A percentile compares a stretch with the other conserved stretches of the same genome.
Conservation (phyloP, 2,329 filamentous ascomycete species). For the Colletotrichum siamense region DNA sequence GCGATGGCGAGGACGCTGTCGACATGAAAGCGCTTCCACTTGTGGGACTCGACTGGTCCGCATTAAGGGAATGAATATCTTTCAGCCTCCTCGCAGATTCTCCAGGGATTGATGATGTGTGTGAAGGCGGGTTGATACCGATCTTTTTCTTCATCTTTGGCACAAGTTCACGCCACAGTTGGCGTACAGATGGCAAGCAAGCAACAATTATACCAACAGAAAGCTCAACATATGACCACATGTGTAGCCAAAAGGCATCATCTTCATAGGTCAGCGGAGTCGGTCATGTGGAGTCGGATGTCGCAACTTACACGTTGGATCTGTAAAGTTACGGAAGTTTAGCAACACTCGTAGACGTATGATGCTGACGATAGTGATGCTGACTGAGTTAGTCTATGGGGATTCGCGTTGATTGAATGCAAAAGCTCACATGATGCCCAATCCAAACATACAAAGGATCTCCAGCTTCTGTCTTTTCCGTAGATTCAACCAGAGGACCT, state of each 20-base stretch:
- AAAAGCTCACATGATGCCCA: conserved; percentile 26
- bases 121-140: not conserved
- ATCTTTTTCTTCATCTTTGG: not conserved
- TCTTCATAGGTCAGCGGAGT: conserved; percentile 30
- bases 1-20: not conserved
- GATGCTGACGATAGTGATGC: conserved; percentile 41
- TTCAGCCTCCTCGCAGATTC: not conserved
- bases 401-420: not conserved
- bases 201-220: conserved; percentile 49
- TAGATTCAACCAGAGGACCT: conserved; percentile 35
- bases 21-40: not conserved
- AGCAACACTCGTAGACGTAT: conserved; percentile 43
- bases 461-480: conserved; percentile 40
- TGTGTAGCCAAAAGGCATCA: conserved; percentile 44
- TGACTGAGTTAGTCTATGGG: not conserved
- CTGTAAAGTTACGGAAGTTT: conserved; percentile 45
- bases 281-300: not conserved
- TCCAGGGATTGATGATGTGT: not conserved
- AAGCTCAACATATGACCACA: conserved; percentile 52
- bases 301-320: conserved; percentile 35
- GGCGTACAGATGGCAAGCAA: conserved; percentile 36
- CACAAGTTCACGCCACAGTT: conserved; percentile 4
- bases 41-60: not conserved
- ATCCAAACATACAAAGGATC: conserved; percentile 41
- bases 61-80: not conserved